Evolutionary conservation across 2,329 filamentous ascomycete genomes (phyloP).

Genomic region (Xylaria sp.): DNA sequence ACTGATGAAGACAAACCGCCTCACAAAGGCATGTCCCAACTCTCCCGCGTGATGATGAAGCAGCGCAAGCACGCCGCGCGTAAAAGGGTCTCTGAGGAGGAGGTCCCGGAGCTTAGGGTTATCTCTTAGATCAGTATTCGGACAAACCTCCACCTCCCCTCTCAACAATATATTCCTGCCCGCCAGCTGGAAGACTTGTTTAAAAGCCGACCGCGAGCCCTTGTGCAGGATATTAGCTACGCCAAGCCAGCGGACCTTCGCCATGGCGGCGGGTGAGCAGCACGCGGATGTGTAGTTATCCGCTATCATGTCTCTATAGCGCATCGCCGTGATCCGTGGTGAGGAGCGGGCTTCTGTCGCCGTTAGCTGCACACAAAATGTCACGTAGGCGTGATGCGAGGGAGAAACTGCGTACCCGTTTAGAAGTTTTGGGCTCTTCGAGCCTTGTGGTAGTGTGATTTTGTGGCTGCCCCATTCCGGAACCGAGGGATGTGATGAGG

Average conservation of each 20-base stretch:
- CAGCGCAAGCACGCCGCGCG: constrained; percentile 16
- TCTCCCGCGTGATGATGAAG: background rate
- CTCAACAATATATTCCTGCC: background rate
- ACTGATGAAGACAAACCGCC: constrained; percentile 23
- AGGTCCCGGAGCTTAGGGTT: background rate
- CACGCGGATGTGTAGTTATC: constrained; percentile 21
- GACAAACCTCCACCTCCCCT: constrained; percentile 9
- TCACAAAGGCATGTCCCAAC: constrained; percentile 1
- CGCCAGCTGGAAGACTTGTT: background rate
- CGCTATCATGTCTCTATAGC: constrained; percentile 29
- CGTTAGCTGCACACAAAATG: constrained; percentile 24
- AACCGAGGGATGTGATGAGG: background rate
- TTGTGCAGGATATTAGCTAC: constrained; percentile 15
- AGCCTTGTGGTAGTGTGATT: constrained; percentile 2
- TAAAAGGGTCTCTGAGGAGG: constrained; percentile 13
- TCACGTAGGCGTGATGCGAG: constrained; percentile 26
- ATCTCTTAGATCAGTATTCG: background rate
- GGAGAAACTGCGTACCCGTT: constrained; percentile 29
- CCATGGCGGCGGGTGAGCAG: background rate
- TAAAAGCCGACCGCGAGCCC: constrained; percentile 6
- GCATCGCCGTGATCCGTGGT: constrained; percentile 17
- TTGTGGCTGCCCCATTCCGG: constrained; percentile 21
- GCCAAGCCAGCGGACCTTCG: constrained; percentile 25
- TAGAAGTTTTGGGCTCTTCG: background rate
- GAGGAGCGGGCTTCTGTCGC: background rate